phyloP scores from a whole-genome alignment of 768 basidiomycete genomes.

The Panellus pusillus region DNA sequence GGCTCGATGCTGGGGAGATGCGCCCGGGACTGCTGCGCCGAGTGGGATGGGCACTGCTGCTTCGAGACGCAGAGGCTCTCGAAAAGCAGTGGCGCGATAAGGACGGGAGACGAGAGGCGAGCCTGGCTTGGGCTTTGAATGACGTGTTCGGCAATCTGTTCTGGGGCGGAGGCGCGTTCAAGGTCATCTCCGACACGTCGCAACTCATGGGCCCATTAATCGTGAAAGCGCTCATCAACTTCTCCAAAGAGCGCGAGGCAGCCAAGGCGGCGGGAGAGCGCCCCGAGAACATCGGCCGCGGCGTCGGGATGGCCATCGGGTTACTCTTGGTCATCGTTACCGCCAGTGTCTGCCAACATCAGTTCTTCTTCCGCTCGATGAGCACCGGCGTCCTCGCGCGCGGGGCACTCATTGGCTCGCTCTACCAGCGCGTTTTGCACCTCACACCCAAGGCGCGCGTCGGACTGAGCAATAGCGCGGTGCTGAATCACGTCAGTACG shows the following conservation, averaged over 20 bases:
- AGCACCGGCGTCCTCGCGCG: not conserved
- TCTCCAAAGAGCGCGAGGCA: constrained; percentile 47
- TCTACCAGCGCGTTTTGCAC: constrained; percentile 67
- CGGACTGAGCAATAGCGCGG: constrained; percentile 55
- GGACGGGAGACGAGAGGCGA: constrained; percentile 48
- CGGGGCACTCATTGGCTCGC: constrained; percentile 51
- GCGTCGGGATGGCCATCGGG: constrained; percentile 60
- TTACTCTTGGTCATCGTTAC: constrained; percentile 49
- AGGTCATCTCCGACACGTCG: constrained; percentile 65
- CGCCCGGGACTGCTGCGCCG: constrained; percentile 39
- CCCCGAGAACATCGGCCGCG: constrained; percentile 46
- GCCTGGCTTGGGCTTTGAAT: constrained; percentile 60
- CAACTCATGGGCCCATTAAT: constrained; percentile 65
- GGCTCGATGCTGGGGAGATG: constrained; percentile 37
- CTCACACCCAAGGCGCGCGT: constrained; percentile 67
- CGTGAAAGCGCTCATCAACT: constrained; percentile 63
- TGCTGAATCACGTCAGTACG: constrained; percentile 62
- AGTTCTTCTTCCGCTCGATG: constrained; percentile 1
- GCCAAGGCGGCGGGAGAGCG: constrained; percentile 36
- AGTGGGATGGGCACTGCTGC: constrained; percentile 37
- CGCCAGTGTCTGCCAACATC: constrained; percentile 61
- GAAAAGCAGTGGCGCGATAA: constrained; percentile 45
- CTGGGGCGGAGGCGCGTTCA: constrained; percentile 64
- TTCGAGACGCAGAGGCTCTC: constrained; percentile 24
- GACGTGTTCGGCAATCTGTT: constrained; percentile 58